Evolutionary conservation across 176 grass and related monocot species (phyloP), one percentile per base, ranked within the genome.

Genomic region (Oryza glumipatula): DNA sequence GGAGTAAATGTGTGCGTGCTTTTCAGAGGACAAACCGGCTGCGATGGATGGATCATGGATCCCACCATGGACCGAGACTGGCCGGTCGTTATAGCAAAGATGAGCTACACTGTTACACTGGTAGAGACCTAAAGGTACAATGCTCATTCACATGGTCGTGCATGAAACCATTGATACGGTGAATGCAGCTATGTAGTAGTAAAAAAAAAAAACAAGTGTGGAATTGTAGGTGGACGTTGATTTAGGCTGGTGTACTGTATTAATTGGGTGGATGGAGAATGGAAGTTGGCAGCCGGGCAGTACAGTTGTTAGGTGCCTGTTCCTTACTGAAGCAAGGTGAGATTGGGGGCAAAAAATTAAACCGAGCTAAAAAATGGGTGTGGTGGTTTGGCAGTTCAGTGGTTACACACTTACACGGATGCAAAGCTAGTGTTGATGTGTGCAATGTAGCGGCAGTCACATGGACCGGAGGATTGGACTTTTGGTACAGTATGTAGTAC

Each of bases 1-100:
- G 70, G 76, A 89, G 76, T 84, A 69, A 88, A 68, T 72, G 58
- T 72, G 58, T 23, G 4, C 16, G 19, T 21, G 17, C 16, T 75
- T 67, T 46, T 28, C 17, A 44, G 32, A n/a, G 67, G 16, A 73
- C 69, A 64, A 33, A 33, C 51, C 21, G 69, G 69, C 80, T 61
- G 80, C 19, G 63, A 47, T 73, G 24, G 22, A 16, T 49, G 21
- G 19, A 58, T 63, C 58, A 60, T n/a, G 58, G 21, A 63, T 63
- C 21, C 21, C 3, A 61, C 58, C 52, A 56, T 56, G 15, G 36
- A 38, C 36, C 5, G 9, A 5, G 16, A 56, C 51, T 56, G 51
- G 19, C 51, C 51, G 51, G 16, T 19, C 51, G 51, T 56, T 56
- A 56, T 56, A 56, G 51, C 51, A 56, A 56, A 19, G 49, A 52